A percentile compares a stretch with the other conserved stretches of the same genome.
Conservation (phyloP, 2,329 filamentous ascomycete genomes). For the Clarireedia monteithiana region DNA sequence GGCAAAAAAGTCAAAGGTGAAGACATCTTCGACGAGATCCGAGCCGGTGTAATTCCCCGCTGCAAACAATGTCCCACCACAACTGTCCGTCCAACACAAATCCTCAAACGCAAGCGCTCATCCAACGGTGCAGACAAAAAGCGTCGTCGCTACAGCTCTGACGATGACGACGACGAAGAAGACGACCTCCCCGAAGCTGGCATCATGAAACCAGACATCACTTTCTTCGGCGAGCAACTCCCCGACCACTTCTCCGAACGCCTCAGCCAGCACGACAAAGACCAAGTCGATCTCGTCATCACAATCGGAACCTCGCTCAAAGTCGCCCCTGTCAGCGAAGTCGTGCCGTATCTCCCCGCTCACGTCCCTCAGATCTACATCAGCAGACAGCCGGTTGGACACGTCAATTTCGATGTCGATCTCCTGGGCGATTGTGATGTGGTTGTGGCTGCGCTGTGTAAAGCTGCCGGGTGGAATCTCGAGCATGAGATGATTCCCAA, state of each 20-base stretch:
- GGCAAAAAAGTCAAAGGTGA: slow-evolving; percentile 66
- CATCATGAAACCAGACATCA: slow-evolving; percentile 96
- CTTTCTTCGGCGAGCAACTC: slow-evolving; percentile 90
- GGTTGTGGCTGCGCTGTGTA: slow-evolving; percentile 79
- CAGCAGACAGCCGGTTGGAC: slow-evolving; percentile 71
- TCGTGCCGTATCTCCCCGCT: slow-evolving; percentile 72
- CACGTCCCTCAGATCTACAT: slow-evolving; percentile 86
- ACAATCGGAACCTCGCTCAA: slow-evolving; percentile 96
- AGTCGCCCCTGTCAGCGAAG: slow-evolving; percentile 89
- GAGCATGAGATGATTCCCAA: slow-evolving; percentile 76
- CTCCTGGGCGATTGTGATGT: slow-evolving; percentile 92
- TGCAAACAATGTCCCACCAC: slow-evolving; percentile 63
- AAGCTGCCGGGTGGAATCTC: slow-evolving; percentile 72
- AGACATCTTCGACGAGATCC: slow-evolving; percentile 71
- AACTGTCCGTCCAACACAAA: slow-evolving; percentile 40
- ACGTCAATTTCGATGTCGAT: slow-evolving; percentile 95
- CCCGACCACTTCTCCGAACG: slow-evolving; percentile 76
- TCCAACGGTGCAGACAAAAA: slow-evolving; percentile 43
- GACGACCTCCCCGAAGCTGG: slow-evolving; percentile 62
- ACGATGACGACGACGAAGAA: slow-evolving; percentile 37
- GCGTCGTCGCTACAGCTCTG: slow-evolving; percentile 20
- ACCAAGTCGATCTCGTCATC: slow-evolving; percentile 78
- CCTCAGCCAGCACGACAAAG: slow-evolving; percentile 72
- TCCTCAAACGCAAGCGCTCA: slow-evolving; percentile 48
- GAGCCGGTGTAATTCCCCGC: slow-evolving; percentile 64